phyloP scores from a whole-genome alignment of 1,284 basidiomycete genomes.

The Ustilago hordei region DNA sequence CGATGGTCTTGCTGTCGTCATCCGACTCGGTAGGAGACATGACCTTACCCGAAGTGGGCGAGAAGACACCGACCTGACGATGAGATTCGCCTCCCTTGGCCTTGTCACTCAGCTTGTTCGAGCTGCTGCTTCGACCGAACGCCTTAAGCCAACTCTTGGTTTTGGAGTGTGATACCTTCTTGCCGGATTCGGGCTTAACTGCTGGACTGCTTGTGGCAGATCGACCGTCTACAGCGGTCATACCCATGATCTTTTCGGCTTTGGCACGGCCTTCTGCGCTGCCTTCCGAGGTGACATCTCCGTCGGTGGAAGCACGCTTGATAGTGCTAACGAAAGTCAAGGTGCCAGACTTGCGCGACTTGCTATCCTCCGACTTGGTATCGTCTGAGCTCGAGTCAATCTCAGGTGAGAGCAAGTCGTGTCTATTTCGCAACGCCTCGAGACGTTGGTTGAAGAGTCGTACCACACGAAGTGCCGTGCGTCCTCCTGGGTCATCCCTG shows the following conservation, averaged over 20 bases:
- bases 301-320: slow-evolving; percentile 55
- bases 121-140: slow-evolving; percentile 36
- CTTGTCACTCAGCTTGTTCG: not conserved
- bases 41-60: slow-evolving; percentile 25
- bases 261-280: slow-evolving; percentile 37
- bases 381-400: slow-evolving; percentile 55
- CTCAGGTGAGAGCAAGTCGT: slow-evolving; percentile 58
- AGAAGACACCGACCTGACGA: slow-evolving; percentile 4
- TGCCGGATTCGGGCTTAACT: slow-evolving; percentile 22
- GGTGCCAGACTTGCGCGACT: slow-evolving; percentile 35
- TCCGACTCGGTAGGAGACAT: slow-evolving; percentile 40
- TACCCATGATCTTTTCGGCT: slow-evolving; percentile 62
- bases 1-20: slow-evolving; percentile 49
- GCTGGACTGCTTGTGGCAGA: slow-evolving; percentile 1
- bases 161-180: slow-evolving; percentile 50
- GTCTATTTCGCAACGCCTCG: slow-evolving; percentile 58
- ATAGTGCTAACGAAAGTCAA: slow-evolving; percentile 66
- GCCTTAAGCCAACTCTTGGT: slow-evolving; percentile 64
- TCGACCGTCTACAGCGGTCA: slow-evolving; percentile 45
- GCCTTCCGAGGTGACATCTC: slow-evolving; percentile 25
- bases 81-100: slow-evolving; percentile 19
- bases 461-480: slow-evolving; percentile 54
- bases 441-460: slow-evolving; percentile 58
- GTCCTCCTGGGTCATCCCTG: slow-evolving; percentile 49
- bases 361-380: slow-evolving; percentile 50